Evolutionary conservation across 495 filamentous ascomycete genomes (phyloP), one percentile per base, ranked within the genome.

Genomic region (Cudoniella acicularis): DNA sequence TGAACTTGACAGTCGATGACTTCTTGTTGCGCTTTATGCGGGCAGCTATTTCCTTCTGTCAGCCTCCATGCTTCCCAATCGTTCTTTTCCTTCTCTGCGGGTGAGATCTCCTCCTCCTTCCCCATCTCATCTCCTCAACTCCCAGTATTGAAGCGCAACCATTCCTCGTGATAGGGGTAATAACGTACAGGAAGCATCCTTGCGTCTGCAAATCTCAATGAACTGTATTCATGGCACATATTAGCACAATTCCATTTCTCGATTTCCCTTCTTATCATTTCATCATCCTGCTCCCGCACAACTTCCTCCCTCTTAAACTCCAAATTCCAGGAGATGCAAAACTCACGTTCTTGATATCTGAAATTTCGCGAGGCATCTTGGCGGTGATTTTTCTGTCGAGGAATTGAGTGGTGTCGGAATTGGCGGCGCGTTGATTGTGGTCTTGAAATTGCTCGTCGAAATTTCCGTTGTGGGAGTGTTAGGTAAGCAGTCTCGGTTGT

Each of bases 131-230:
- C 51, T 47, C 51, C 25, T 16, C 25, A 11, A 30, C 10, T 41
- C 18, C 40, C 11, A n/a, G n/a, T n/a, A n/a, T n/a, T n/a, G n/a
- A n/a, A n/a, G n/a, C n/a, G 20, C 27, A 48, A 10, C 11, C 45
- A 36, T 36, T 56, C 26, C 16, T 52, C 30, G 49, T 30, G 51
- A 20, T 17, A 17, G 55, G 53, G 26, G 52, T 53, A 50, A 17
- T 23, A 61, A 64, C 66, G 30, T 68, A 68, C 66, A 96, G 70
- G 89, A 92, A 71, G 95, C 94, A 84, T 99, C 94, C 79, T 94
- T 94, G 71, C 94, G 89, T 78, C 92, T 87, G 88, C 90, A 96
- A 82, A 98, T 93, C 89, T 99, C 95, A 79, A 99, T 95, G 88
- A 99, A 99, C 82, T 96, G 30, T 36, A 36, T 36, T 36, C 30